A percentile compares a stretch with the other conserved stretches of the same genome.
phyloP scores from a whole-genome alignment of 345 rosid species.

The Geranium rotundifolium region DNA sequence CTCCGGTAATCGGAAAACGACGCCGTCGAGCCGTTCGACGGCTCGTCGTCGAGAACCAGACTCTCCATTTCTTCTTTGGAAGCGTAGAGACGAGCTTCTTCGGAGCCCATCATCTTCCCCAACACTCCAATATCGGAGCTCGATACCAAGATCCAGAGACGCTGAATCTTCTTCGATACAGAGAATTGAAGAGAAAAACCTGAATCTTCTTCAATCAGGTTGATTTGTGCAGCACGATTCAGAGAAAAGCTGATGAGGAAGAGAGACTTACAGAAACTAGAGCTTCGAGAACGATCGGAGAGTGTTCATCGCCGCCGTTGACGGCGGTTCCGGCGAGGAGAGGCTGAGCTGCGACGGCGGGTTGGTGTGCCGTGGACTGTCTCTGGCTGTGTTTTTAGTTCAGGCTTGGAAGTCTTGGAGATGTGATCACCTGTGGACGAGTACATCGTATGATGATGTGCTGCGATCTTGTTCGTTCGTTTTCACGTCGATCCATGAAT shows the following conservation, averaged over 20 bases:
- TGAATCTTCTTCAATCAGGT: background rate
- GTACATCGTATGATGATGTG: background rate
- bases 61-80: conserved; percentile 62
- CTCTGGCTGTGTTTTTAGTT: too few relatives aligned
- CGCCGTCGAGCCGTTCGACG: conserved; percentile 8
- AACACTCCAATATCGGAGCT: background rate
- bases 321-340: background rate
- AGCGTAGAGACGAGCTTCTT: conserved; percentile 28
- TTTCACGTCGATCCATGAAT: too few relatives aligned
- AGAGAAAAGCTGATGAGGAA: background rate
- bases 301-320: background rate
- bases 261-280: background rate
- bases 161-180: background rate
- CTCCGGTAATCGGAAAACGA: conserved; percentile 46
- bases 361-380: too few relatives aligned
- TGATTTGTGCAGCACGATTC: background rate
- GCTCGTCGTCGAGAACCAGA: conserved; percentile 42
- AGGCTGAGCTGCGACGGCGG: background rate
- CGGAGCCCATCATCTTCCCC: conserved; percentile 65
- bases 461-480: background rate
- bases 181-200: background rate
- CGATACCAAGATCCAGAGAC: background rate
- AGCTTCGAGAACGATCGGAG: background rate
- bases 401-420: background rate
- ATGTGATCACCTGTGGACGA: background rate